These are phyloP conservation scores for Amanita thiersii DNA, from an alignment of 768 basidiomycete species.

Conservation along the genomic window DNA sequence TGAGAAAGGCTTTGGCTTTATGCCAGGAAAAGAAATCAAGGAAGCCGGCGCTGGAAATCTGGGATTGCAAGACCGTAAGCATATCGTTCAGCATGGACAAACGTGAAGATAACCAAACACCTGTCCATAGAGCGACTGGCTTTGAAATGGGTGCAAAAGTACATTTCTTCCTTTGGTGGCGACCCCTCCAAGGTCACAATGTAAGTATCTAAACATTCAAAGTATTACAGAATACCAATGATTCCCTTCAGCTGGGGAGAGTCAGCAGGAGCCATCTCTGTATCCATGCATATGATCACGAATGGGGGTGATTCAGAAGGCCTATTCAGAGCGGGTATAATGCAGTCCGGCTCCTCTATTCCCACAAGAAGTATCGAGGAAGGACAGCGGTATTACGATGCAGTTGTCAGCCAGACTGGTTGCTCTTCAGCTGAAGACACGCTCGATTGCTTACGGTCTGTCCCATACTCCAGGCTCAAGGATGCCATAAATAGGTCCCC, in stretches of 20 bases:
- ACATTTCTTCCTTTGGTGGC: conserved; percentile 58
- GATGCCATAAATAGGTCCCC: conserved; percentile 32
- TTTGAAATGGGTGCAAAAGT: conserved; percentile 58
- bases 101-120: not conserved
- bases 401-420: conserved; percentile 24
- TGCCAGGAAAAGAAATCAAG: conserved; percentile 43
- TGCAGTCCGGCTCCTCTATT: conserved; percentile 41
- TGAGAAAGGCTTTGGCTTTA: conserved; percentile 47
- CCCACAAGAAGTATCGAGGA: conserved; percentile 33
- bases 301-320: conserved; percentile 33
- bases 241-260: conserved; percentile 28
- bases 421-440: conserved; percentile 13
- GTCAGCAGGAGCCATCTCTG: conserved; percentile 46
- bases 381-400: conserved; percentile 39
- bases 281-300: conserved; percentile 39
- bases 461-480: conserved; percentile 26
- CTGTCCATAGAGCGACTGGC: conserved; percentile 41
- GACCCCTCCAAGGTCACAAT: conserved; percentile 54
- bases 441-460: conserved; percentile 27
- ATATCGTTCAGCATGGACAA: not conserved
- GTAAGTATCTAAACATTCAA: no score
- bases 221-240: not conserved
- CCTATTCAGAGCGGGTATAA: conserved; percentile 42
- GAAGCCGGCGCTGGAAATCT: conserved; percentile 49
- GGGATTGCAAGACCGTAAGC: conserved; percentile 57